These are phyloP conservation scores for Ustilaginoidea virens DNA, from an alignment of 2,329 filamentous ascomycete species.

Conservation along the genomic window DNA sequence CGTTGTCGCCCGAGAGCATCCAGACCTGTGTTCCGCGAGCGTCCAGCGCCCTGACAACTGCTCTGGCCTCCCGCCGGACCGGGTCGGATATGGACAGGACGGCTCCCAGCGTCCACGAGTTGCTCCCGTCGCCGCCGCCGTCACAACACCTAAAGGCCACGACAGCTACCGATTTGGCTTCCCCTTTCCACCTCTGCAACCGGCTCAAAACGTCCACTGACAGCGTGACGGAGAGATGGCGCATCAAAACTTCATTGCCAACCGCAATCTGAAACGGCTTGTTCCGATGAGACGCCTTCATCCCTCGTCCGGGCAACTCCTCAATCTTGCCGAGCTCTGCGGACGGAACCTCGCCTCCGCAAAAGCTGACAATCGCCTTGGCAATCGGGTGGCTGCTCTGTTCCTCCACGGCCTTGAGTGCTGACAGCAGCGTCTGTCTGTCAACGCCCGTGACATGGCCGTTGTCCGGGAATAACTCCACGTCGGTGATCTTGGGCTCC, in stretches of 20 bases:
- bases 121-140: neutral
- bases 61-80: constrained; percentile 55
- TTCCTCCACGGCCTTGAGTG: constrained; percentile 48
- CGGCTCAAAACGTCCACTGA: constrained; percentile 16
- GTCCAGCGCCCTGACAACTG: constrained; percentile 49
- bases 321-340: constrained; percentile 30
- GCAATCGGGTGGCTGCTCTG: constrained; percentile 64
- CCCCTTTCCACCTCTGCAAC: constrained; percentile 41
- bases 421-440: constrained; percentile 27
- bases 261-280: constrained; percentile 39
- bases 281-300: constrained; percentile 38
- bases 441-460: constrained; percentile 8
- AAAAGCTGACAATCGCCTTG: constrained; percentile 52
- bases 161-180: constrained; percentile 51
- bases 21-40: constrained; percentile 57
- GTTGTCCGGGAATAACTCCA: constrained; percentile 23
- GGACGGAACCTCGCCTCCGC: constrained; percentile 21
- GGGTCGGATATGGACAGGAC: constrained; percentile 69
- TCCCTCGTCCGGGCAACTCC: constrained; percentile 57
- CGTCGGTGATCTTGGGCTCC: constrained; percentile 52
- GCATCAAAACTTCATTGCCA: constrained; percentile 60
- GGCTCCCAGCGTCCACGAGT: constrained; percentile 37
- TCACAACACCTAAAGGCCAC: constrained; percentile 26
- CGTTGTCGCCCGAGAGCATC: constrained; percentile 89
- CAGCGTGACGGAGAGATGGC: constrained; percentile 27